Evolutionary conservation across 1,139 yeast genomes (phyloP), one percentile per base, ranked within the genome.

Genomic region (Nakaseomyces bracarensis): DNA sequence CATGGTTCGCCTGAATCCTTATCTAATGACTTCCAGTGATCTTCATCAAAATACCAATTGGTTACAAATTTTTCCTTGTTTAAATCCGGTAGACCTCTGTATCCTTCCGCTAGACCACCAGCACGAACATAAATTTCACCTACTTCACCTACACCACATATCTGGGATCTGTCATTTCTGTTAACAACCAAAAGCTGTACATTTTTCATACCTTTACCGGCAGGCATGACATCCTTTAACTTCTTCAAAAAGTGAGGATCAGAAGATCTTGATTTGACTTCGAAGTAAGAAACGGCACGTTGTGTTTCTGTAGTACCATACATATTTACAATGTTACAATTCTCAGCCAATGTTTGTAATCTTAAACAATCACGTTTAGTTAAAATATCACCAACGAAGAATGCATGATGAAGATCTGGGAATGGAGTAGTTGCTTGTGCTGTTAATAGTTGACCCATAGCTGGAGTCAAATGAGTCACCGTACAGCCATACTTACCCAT

Each of bases 221-320:
- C 98, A 43, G 98, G 97, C 83, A 93, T 87, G 44, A 87, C 83
- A 58, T 93, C 97, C 66, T 93, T 93, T 67, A 85, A 83, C 40
- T 81, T 75, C 59, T 79, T 81, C 58, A 93, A 72, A 64, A 84
- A 89, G 15, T 75, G 67, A 19, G 94, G 74, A 60, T 87, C 89
- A 29, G 70, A 61, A 31, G 72, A 63, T 51, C 86, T 72, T 26
- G 94, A 78, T 42, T 85, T 79, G 49, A 93, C 89, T 61, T 86
- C 94, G 64, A 79, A 93, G 66, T 76, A 93, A 0, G 97, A 87
- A 15, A 93, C 99, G 2, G 98, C 87, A 61, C 98, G 77, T 69
- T 93, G 99, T 13, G 98, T 93, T 67, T 93, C 99, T 9, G 99
- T 93, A 31, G 98, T 93, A 58, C 99, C 99, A 63, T 93, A 93